Evolutionary conservation across 2,329 filamentous ascomycete species (phyloP).

Genomic region (Orbilia ellipsospora): DNA sequence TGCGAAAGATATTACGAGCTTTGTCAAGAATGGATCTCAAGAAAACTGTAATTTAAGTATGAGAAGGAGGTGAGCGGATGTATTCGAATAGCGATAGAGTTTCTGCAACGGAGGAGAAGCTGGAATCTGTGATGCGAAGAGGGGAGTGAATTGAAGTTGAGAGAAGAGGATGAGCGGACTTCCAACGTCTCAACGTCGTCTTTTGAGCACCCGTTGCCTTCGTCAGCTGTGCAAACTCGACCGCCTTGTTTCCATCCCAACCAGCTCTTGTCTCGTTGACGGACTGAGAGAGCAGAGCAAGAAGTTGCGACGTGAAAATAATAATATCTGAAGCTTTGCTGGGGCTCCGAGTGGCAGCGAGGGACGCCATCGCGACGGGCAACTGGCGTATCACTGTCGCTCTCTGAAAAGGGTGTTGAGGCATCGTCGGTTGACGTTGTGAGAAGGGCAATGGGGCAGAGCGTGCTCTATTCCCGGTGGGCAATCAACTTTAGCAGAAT

Average conservation of each 20-base stretch:
- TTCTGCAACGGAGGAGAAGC: constrained; percentile 12
- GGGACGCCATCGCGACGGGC: background rate
- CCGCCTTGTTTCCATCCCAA: background rate
- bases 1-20: background rate
- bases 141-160: background rate
- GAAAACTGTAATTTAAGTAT: background rate
- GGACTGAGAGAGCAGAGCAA: background rate
- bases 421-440: background rate
- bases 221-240: background rate
- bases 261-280: background rate
- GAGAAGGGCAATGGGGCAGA: too few relatives aligned
- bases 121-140: background rate
- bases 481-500: constrained; percentile 33
- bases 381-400: background rate
- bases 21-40: constrained; percentile 2
- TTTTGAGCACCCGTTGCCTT: background rate
- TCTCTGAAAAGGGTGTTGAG: background rate
- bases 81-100: constrained; percentile 25
- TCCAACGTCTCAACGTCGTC: too few relatives aligned
- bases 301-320: background rate
- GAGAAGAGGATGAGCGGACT: background rate
- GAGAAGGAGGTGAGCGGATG: background rate
- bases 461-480: background rate
- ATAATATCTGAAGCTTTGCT: background rate
- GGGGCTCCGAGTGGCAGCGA: background rate